These are phyloP conservation scores for Rhizomucor pusillus DNA, from an alignment of 371 early-diverging fungal genomes.

Conservation along the genomic window DNA sequence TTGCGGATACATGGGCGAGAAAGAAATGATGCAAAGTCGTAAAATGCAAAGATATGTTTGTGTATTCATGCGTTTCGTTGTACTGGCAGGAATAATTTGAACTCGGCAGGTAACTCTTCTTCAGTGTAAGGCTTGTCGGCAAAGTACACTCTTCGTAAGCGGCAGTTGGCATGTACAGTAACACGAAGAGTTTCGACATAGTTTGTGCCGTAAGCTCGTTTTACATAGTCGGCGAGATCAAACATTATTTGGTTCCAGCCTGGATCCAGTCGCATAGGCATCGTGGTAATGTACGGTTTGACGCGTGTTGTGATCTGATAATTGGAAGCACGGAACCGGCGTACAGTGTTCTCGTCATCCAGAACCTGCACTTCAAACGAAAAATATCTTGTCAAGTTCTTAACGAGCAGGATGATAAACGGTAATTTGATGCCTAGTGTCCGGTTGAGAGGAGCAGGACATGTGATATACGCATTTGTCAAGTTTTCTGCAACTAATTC, in stretches of 20 bases:
- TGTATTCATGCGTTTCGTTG: too few species aligned
- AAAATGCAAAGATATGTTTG: too few species aligned
- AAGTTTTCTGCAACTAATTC: slow-evolving; percentile 81
- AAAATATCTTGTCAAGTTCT: slow-evolving; percentile 86
- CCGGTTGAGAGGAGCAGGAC: slow-evolving; percentile 71
- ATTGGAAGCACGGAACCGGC: slow-evolving; percentile 88
- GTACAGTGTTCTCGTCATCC: slow-evolving; percentile 77
- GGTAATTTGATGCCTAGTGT: slow-evolving; percentile 93
- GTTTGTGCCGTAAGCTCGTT: slow-evolving; percentile 85
- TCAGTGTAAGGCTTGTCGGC: slow-evolving; percentile 88
- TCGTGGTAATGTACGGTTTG: slow-evolving; percentile 84
- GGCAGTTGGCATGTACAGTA: slow-evolving; percentile 90
- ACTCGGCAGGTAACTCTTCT: slow-evolving; percentile 92
- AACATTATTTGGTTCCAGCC: slow-evolving; percentile 96
- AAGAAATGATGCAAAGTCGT: too few species aligned
- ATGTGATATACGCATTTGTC: slow-evolving; percentile 83
- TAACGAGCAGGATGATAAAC: slow-evolving; percentile 80
- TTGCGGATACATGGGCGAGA: too few species aligned
- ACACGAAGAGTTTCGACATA: slow-evolving; percentile 87
- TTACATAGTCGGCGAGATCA: slow-evolving; percentile 83
- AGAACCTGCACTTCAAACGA: slow-evolving; percentile 88
- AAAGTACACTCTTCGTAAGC: slow-evolving; percentile 88
- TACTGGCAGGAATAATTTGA: slow-evolving; percentile 84
- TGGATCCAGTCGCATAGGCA: slow-evolving; percentile 93
- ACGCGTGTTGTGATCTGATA: slow-evolving; percentile 85